A percentile compares a stretch with the other conserved stretches of the same genome.
These are phyloP conservation scores for Mortierella sp. DNA, from an alignment of 371 early-diverging fungal genomes.

Conservation along the genomic window DNA sequence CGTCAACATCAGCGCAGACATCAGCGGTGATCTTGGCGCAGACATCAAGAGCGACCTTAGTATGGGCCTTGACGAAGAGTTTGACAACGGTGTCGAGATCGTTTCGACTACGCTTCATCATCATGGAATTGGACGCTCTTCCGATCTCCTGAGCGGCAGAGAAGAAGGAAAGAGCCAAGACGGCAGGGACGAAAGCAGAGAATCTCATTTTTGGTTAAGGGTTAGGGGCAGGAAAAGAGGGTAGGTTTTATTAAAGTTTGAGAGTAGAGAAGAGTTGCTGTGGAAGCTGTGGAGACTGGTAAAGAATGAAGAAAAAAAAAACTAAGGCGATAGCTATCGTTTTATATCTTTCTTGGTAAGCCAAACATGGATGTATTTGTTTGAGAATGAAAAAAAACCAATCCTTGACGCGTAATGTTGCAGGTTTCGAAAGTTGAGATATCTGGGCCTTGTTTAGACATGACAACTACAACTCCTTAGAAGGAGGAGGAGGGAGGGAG, in stretches of 20 bases:
- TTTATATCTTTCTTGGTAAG: constrained; percentile 13
- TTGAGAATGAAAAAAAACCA: no score
- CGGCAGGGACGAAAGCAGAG: constrained; percentile 44
- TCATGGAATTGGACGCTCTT: constrained; percentile 16
- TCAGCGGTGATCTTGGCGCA: constrained; percentile 27
- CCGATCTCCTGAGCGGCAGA: constrained; percentile 32
- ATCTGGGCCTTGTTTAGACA: no score
- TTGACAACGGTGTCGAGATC: constrained; percentile 27
- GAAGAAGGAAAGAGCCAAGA: constrained; percentile 43
- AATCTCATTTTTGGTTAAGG: constrained; percentile 34
- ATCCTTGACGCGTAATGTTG: no score
- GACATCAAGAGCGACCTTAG: constrained; percentile 27
- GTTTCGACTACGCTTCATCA: constrained; percentile 26
- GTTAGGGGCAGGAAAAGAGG: background rate
- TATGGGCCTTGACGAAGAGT: constrained; percentile 25
- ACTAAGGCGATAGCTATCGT: background rate
- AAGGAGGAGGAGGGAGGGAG: no score
- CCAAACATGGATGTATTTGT: background rate
- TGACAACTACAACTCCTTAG: no score
- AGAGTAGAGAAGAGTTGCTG: constrained; percentile 16
- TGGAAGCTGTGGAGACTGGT: constrained; percentile 27
- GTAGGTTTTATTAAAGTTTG: background rate
- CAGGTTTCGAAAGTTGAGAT: no score
- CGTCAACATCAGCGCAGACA: constrained; percentile 39
- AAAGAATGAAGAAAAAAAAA: constrained; percentile 30